Conservation (phyloP, 352 stramenopile species). For the Phytopythium sindhum region DNA sequence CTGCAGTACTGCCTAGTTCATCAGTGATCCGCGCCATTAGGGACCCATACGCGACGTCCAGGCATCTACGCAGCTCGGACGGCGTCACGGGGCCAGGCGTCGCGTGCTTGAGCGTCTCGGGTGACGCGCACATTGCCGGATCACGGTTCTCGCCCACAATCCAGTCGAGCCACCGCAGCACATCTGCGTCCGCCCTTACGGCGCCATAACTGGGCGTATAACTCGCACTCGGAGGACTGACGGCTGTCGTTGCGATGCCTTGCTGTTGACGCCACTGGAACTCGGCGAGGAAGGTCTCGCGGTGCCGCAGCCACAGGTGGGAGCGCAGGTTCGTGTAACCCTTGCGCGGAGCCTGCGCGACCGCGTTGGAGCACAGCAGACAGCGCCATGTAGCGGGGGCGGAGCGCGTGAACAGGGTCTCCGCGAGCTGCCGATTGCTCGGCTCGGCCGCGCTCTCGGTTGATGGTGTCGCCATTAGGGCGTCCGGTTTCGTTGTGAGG, state of each 20-base stretch:
- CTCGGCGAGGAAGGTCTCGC: not conserved
- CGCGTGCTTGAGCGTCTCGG: not conserved
- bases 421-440: not conserved
- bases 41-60: not conserved
- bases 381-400: not conserved
- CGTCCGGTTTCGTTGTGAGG: too few relatives aligned
- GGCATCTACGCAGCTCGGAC: not conserved
- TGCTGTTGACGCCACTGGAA: not conserved
- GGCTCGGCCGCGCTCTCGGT: not conserved
- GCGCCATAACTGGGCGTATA: not conserved
- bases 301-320: slow-evolving; percentile 4
- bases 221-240: not conserved
- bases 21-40: not conserved
- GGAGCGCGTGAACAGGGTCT: not conserved
- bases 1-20: not conserved
- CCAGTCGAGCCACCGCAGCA: not conserved
- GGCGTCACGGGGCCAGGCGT: not conserved
- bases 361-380: not conserved
- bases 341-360: slow-evolving; percentile 4
- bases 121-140: not conserved
- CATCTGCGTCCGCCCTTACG: not conserved
- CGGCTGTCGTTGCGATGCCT: not conserved
- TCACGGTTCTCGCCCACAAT: not conserved
- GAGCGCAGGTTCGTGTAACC: slow-evolving; percentile 7
- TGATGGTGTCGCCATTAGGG: slow-evolving; percentile 2